Evolutionary conservation across 331 rosid species (phyloP).

Genomic region (Ulmus americana): DNA sequence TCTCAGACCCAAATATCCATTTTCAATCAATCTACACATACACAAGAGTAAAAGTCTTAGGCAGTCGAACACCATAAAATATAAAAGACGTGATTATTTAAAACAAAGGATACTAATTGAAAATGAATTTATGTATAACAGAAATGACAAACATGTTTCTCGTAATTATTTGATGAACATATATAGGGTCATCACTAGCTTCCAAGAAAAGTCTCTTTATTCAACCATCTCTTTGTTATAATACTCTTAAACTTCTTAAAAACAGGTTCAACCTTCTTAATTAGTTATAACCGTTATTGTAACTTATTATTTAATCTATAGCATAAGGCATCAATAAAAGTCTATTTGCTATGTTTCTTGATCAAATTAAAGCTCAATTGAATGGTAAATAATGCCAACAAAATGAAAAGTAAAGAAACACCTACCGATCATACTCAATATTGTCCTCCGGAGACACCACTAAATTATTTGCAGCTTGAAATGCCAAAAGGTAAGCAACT

Average conservation of each 20-base stretch:
- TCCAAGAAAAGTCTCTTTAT: too few relatives aligned
- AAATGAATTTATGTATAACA: not conserved
- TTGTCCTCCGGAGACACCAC: slow-evolving; percentile 60
- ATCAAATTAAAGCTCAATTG: not conserved
- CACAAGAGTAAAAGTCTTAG: not conserved
- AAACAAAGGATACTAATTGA: not conserved
- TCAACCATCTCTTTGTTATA: too few relatives aligned
- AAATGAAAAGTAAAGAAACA: slow-evolving; percentile 15
- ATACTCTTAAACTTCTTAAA: too few relatives aligned
- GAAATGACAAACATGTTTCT: too few relatives aligned
- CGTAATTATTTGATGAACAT: too few relatives aligned
- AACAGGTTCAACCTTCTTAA: too few relatives aligned
- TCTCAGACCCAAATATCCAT: slow-evolving; percentile 83
- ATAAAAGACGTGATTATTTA: too few relatives aligned
- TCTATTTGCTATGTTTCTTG: not conserved
- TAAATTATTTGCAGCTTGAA: slow-evolving; percentile 70
- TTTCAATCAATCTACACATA: slow-evolving; percentile 71
- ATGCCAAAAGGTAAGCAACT: slow-evolving; percentile 83
- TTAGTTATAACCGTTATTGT: too few relatives aligned
- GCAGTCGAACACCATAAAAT: not conserved
- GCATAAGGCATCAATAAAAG: too few relatives aligned
- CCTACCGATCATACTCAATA: slow-evolving; percentile 88
- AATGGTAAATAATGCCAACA: not conserved
- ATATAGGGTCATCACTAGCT: too few relatives aligned
- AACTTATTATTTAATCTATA: too few relatives aligned